Conservation (phyloP, 345 rosid species). For the Pistacia vera region DNA sequence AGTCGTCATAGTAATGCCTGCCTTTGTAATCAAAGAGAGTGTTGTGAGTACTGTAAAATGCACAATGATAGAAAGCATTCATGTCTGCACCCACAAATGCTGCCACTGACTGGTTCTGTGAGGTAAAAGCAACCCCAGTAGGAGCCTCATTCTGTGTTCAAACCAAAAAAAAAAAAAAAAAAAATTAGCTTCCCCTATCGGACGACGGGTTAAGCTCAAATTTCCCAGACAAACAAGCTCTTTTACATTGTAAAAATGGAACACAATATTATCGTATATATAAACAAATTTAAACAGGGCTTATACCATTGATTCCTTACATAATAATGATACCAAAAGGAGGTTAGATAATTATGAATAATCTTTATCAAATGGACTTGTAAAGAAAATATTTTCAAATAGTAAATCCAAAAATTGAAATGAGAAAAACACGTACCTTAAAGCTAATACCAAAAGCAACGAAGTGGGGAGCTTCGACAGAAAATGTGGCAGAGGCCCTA, state of each 20-base stretch:
- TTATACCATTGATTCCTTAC: no score
- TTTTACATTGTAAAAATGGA: no score
- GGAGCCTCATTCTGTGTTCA: slow-evolving; percentile 83
- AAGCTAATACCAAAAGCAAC: slow-evolving; percentile 84
- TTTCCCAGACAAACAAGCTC: neutral
- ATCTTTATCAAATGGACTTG: no score
- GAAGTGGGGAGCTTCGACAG: slow-evolving; percentile 63
- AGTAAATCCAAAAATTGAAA: no score
- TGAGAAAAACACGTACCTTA: slow-evolving; percentile 41
- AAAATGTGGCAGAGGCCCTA: slow-evolving; percentile 75
- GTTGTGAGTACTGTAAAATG: slow-evolving; percentile 86
- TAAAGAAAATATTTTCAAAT: neutral
- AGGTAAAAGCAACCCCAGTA: slow-evolving; percentile 79
- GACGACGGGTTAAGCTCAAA: neutral
- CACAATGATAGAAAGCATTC: slow-evolving; percentile 87
- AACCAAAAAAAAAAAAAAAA: no score
- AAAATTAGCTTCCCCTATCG: neutral
- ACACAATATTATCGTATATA: no score
- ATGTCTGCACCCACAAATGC: slow-evolving; percentile 80
- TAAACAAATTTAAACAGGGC: no score
- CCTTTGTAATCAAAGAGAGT: slow-evolving; percentile 94
- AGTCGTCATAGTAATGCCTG: slow-evolving; percentile 78
- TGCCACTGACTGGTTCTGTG: slow-evolving; percentile 95
- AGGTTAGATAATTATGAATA: no score
- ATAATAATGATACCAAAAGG: no score